These are phyloP conservation scores for Nevesoporus exiguus DNA, from an alignment of 768 basidiomycete genomes.

Conservation along the genomic window DNA sequence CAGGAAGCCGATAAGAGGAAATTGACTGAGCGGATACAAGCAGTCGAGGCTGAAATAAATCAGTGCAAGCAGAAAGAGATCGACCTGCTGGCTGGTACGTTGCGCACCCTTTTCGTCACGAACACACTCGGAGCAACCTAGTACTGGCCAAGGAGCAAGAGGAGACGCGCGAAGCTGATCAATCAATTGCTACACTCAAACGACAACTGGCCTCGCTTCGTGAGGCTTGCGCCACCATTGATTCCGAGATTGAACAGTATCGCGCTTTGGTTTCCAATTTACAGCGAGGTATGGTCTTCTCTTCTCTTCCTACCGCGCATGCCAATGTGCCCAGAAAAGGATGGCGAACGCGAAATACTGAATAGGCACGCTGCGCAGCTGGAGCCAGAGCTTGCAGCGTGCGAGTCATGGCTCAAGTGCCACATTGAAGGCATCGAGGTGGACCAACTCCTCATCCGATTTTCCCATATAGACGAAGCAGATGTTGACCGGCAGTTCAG, in stretches of 20 bases:
- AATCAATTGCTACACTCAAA: slow-evolving; percentile 55
- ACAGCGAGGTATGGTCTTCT: slow-evolving; percentile 50
- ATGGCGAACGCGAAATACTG: slow-evolving; percentile 58
- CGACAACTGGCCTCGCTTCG: slow-evolving; percentile 63
- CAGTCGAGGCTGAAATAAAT: slow-evolving; percentile 66
- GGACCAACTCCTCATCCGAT: slow-evolving; percentile 71
- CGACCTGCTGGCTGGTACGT: slow-evolving; percentile 71
- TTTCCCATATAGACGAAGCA: slow-evolving; percentile 57
- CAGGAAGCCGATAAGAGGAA: slow-evolving; percentile 64
- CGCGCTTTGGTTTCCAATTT: slow-evolving; percentile 59
- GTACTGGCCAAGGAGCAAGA: slow-evolving; percentile 68
- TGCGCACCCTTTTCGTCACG: neutral
- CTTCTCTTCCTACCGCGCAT: neutral
- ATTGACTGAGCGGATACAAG: slow-evolving; percentile 55
- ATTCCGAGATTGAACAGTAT: slow-evolving; percentile 72
- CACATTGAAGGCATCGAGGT: slow-evolving; percentile 75
- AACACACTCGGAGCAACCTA: slow-evolving; percentile 21
- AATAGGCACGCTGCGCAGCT: slow-evolving; percentile 49
- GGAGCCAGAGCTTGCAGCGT: slow-evolving; percentile 52
- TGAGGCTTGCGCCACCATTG: slow-evolving; percentile 56
- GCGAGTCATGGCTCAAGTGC: slow-evolving; percentile 58
- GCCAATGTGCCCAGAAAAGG: slow-evolving; percentile 50
- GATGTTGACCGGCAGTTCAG: slow-evolving; percentile 63
- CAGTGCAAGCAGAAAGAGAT: slow-evolving; percentile 78
- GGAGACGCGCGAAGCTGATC: slow-evolving; percentile 68